Evolutionary conservation across 257 asterid genomes (phyloP).

Genomic region (Solanum virginianum): DNA sequence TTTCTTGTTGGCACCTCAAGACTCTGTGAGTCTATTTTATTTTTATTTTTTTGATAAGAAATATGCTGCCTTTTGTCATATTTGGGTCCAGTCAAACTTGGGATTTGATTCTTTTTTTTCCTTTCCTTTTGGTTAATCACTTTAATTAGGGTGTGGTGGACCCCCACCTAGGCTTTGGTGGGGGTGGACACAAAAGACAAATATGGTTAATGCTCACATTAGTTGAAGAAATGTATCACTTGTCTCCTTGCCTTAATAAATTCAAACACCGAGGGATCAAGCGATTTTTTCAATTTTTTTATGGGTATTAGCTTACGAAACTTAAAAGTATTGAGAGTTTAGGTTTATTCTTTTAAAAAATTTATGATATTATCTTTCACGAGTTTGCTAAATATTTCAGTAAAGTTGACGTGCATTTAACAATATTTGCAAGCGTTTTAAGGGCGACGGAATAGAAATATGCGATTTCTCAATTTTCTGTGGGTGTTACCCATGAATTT

Average conservation of each 20-base stretch:
- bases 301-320: too few relatives aligned
- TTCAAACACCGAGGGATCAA: background rate
- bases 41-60: background rate
- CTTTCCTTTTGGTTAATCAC: background rate
- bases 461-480: too few relatives aligned
- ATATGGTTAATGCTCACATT: background rate
- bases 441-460: too few relatives aligned
- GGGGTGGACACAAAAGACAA: background rate
- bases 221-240: background rate
- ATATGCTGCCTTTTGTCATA: constrained; percentile 11
- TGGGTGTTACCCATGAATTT: too few relatives aligned
- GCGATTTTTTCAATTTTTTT: too few relatives aligned
- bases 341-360: too few relatives aligned
- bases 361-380: too few relatives aligned
- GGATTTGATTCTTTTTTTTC: constrained; percentile 41
- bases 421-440: too few relatives aligned
- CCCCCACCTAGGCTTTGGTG: background rate
- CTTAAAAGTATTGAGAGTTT: too few relatives aligned
- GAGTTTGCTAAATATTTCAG: too few relatives aligned
- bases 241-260: background rate
- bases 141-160: background rate
- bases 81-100: constrained; percentile 62
- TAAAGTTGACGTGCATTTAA: too few relatives aligned
- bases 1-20: background rate
- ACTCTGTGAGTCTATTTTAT: background rate